These are phyloP conservation scores for Ceratocystis variospora DNA, from an alignment of 2,329 filamentous ascomycete genomes.

Conservation along the genomic window DNA sequence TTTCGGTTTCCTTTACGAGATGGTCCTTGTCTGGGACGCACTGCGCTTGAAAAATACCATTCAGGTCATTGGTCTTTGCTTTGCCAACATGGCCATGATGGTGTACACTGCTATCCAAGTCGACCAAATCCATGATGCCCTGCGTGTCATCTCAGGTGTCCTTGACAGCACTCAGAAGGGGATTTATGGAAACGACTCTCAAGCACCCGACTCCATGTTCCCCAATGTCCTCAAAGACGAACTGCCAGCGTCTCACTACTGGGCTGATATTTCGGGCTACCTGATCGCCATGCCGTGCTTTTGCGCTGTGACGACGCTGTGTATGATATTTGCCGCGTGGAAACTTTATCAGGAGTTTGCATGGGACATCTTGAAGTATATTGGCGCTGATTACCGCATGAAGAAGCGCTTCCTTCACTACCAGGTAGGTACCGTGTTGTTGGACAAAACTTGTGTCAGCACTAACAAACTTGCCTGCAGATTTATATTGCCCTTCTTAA, in stretches of 20 bases:
- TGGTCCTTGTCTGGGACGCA: slow-evolving; percentile 84
- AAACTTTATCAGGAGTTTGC: slow-evolving; percentile 97
- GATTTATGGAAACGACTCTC: slow-evolving; percentile 10
- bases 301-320: slow-evolving; percentile 59
- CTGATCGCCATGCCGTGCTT: slow-evolving; percentile 76
- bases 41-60: slow-evolving; percentile 94
- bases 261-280: slow-evolving; percentile 56
- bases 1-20: slow-evolving; percentile 87
- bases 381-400: slow-evolving; percentile 91
- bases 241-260: slow-evolving; percentile 42
- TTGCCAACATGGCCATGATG: slow-evolving; percentile 82
- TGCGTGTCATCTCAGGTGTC: slow-evolving; percentile 27
- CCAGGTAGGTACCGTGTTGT: slow-evolving; percentile 48
- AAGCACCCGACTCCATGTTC: slow-evolving; percentile 30
- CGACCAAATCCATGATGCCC: slow-evolving; percentile 71
- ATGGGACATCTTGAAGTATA: slow-evolving; percentile 99
- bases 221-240: slow-evolving; percentile 24
- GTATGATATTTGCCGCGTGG: slow-evolving; percentile 70
- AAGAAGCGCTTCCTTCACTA: slow-evolving; percentile 94
- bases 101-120: slow-evolving; percentile 89
- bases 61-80: slow-evolving; percentile 87
- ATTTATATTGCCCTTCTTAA: slow-evolving; percentile 96
- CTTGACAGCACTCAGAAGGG: slow-evolving; percentile 9
- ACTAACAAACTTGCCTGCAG: slow-evolving; percentile 31
- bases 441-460: neutral